Percentiles rank a stretch among this genome's conserved stretches.
These are phyloP conservation scores for Lipomyces lipofer DNA, from an alignment of 805 yeast species.

Conservation along the genomic window DNA sequence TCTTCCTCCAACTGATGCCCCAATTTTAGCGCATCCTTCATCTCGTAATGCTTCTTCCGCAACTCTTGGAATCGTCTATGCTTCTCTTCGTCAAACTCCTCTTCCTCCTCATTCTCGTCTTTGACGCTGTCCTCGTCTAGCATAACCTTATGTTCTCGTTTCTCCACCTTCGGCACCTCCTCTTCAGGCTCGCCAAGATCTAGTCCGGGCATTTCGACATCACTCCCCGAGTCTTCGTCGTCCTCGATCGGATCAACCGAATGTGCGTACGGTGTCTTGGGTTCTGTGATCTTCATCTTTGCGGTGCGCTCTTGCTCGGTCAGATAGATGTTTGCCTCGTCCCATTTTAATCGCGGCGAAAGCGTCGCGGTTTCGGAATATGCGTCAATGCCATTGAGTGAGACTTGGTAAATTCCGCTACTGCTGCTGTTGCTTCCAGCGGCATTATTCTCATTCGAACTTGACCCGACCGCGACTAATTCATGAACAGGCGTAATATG, in stretches of 20 bases:
- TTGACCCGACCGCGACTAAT: not conserved
- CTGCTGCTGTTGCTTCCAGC: not conserved
- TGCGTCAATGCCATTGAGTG: not conserved
- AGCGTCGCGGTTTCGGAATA: not conserved
- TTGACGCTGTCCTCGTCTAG: conserved; percentile 32
- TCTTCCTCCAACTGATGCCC: conserved; percentile 34
- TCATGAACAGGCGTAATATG: too few species aligned
- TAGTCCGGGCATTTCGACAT: conserved; percentile 40
- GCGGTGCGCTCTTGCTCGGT: conserved; percentile 72
- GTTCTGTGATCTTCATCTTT: conserved; percentile 86
- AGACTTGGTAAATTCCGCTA: not conserved
- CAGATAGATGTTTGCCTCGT: conserved; percentile 70
- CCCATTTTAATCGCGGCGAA: conserved; percentile 56
- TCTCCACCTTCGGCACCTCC: conserved; percentile 18
- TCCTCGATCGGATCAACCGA: conserved; percentile 78
- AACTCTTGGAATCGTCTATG: conserved; percentile 71
- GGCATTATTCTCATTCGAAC: not conserved
- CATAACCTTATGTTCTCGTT: conserved; percentile 4
- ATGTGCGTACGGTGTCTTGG: conserved; percentile 93
- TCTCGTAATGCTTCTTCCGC: conserved; percentile 78
- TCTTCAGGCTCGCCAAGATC: conserved; percentile 39
- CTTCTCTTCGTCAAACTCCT: conserved; percentile 50
- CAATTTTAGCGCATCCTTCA: conserved; percentile 37
- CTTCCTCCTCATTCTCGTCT: conserved; percentile 35
- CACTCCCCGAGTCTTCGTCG: conserved; percentile 71